Evolutionary conservation across 2,329 filamentous ascomycete species (phyloP), one percentile per base, ranked within the genome.

Genomic region (Thelonectria rubi): DNA sequence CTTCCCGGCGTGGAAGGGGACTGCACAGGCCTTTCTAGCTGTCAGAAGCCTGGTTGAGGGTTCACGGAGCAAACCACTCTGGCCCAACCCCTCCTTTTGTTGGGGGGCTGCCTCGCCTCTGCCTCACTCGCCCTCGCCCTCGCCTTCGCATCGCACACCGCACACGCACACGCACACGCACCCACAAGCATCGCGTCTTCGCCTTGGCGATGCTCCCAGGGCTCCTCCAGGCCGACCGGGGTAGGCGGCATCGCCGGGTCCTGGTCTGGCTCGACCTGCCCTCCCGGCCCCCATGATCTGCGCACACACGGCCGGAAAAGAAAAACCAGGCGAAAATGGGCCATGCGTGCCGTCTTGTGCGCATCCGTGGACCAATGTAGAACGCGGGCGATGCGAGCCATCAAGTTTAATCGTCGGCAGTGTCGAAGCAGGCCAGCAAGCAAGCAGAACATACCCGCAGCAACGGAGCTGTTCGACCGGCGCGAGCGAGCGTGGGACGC

Each of bases 271-370:
- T 32, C 30, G 45, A 43, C 14, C 50, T 49, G 50, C 46, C 58
- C 58, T 55, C 32, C 32, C n/a, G 26, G n/a, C 30, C 34, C 11
- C 34, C 12, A 37, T 37, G 34, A 37, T 40, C 39, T 47, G 40
- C 58, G 21, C 58, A 47, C 58, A 52, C 46, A 54, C 42, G 34
- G 34, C 47, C 6, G 12, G 32, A 30, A 54, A 54, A 37, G 8
- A 14, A 17, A 45, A 10, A 12, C 26, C 24, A 37, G 17, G 24
- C 20, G n/a, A 51, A 26, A 40, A 51, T 45, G 42, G 18, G 17
- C 18, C 42, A 20, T 45, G 8, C 42, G 17, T 3, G 20, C 18
- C 32, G 32, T 17, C n/a, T 43, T 43, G n/a, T 20, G 40, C 17
- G 3, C n/a, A 43, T 43, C 17, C 21, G 21, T 7, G 26, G 26